Evolutionary conservation across 2,329 filamentous ascomycete genomes (phyloP).

Genomic region (Albophoma yamanashiensis): DNA sequence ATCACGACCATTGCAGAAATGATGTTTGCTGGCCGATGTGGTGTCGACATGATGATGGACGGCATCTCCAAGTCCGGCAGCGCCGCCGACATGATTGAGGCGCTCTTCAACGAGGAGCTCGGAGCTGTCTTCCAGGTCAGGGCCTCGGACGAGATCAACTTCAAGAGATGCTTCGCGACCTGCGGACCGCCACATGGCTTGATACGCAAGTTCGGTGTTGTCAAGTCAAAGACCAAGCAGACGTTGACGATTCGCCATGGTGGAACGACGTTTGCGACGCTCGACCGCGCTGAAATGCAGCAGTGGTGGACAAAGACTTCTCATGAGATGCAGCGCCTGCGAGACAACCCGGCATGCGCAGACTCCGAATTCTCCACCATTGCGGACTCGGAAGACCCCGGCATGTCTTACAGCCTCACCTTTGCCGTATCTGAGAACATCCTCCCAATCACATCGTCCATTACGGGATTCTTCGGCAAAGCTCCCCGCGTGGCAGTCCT

Average conservation of each 20-base stretch:
- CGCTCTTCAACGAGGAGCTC: conserved; percentile 92
- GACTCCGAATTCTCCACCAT: conserved; percentile 74
- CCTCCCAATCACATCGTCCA: conserved; percentile 44
- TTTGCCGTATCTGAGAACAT: conserved; percentile 72
- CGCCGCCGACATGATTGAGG: conserved; percentile 55
- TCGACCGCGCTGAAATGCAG: conserved; percentile 65
- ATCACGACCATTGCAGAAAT: conserved; percentile 89
- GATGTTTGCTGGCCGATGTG: conserved; percentile 94
- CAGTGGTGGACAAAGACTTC: conserved; percentile 84
- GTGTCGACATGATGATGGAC: conserved; percentile 77
- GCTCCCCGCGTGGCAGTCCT: conserved; percentile 78
- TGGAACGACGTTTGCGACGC: conserved; percentile 54
- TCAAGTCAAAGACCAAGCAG: conserved; percentile 61
- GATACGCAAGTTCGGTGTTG: conserved; percentile 73
- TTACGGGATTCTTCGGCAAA: conserved; percentile 41
- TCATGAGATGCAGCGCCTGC: conserved; percentile 78
- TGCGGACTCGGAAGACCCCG: conserved; percentile 64
- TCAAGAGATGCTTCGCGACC: conserved; percentile 83
- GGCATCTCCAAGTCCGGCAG: conserved; percentile 52
- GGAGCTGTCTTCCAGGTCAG: conserved; percentile 94
- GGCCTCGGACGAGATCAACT: conserved; percentile 71
- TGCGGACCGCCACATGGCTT: conserved; percentile 74
- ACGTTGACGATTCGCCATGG: conserved; percentile 66
- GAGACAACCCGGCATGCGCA: conserved; percentile 81
- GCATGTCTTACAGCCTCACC: conserved; percentile 72